Conservation (phyloP, 441 rosid genomes). For the Euphorbia celastroides region DNA sequence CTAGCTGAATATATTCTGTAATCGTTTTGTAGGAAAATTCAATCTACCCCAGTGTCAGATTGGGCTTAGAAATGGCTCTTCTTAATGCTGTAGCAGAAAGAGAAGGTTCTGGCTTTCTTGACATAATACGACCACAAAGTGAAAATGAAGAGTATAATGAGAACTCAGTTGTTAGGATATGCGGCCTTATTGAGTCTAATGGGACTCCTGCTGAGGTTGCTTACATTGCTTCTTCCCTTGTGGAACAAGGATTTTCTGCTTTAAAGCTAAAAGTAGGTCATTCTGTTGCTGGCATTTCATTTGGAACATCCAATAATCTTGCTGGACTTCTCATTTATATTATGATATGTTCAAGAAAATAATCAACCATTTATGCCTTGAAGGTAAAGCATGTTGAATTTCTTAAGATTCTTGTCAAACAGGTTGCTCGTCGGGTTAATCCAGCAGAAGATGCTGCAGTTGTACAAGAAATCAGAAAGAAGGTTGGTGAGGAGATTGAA, state of each 20-base stretch:
- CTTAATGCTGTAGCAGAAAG: constrained; percentile 67
- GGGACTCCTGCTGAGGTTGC: constrained; percentile 82
- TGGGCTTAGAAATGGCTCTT: constrained; percentile 96
- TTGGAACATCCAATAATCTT: background rate
- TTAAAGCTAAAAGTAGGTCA: constrained; percentile 82
- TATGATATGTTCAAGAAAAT: background rate
- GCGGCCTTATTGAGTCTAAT: constrained; percentile 77
- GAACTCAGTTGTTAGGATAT: constrained; percentile 51
- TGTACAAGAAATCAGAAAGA: constrained; percentile 72
- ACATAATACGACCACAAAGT: constrained; percentile 36
- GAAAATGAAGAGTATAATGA: constrained; percentile 35
- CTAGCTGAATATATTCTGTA: constrained; percentile 3
- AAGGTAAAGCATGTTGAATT: constrained; percentile 8
- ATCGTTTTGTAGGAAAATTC: constrained; percentile 51
- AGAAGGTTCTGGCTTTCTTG: constrained; percentile 51
- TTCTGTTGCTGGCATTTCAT: background rate
- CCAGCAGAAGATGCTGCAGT: constrained; percentile 76
- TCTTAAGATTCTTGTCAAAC: constrained; percentile 22
- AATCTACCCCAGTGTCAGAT: constrained; percentile 85
- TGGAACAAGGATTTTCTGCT: constrained; percentile 77
- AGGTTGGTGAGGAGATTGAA: constrained; percentile 54
- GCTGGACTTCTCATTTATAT: background rate
- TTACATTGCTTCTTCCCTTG: constrained; percentile 52
- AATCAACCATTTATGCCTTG: background rate
- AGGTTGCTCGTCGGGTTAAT: constrained; percentile 81